Evolutionary conservation across 2,329 filamentous ascomycete genomes (phyloP).

Genomic region (Cordyceps militaris): DNA sequence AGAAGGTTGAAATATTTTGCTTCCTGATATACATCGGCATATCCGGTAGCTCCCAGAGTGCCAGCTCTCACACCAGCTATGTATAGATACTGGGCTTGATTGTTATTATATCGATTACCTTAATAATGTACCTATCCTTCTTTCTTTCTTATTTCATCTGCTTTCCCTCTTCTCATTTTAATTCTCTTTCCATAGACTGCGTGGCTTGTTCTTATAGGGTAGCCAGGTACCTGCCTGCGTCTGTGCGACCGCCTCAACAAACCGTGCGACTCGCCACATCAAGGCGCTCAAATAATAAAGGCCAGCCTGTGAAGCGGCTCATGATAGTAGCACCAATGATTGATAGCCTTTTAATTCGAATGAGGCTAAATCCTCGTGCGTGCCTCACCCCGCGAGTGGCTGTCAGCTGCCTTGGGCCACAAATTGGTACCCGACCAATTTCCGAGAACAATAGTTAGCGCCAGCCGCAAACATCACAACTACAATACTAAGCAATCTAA

Average conservation of each 20-base stretch:
- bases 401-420: neutral
- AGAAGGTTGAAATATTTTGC: too few relatives aligned
- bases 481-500: constrained; percentile 4
- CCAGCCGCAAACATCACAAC: constrained; percentile 1
- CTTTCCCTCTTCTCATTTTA: too few relatives aligned
- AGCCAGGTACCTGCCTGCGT: neutral
- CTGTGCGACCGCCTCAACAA: neutral
- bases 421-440: constrained; percentile 19
- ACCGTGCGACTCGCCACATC: neutral
- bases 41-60: too few relatives aligned
- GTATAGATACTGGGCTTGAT: too few relatives aligned
- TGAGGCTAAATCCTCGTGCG: neutral
- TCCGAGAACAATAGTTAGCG: constrained; percentile 17
- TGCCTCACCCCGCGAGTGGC: neutral
- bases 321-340: too few relatives aligned
- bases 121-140: too few relatives aligned
- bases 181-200: too few relatives aligned
- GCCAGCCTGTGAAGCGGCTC: neutral
- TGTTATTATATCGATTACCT: too few relatives aligned
- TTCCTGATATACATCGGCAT: too few relatives aligned
- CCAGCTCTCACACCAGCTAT: too few relatives aligned
- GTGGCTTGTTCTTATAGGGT: too few relatives aligned
- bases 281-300: neutral
- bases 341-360: neutral
- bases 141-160: too few relatives aligned